These are phyloP conservation scores for Pythium aphanidermatum DNA, from an alignment of 352 stramenopile genomes.

Conservation along the genomic window DNA sequence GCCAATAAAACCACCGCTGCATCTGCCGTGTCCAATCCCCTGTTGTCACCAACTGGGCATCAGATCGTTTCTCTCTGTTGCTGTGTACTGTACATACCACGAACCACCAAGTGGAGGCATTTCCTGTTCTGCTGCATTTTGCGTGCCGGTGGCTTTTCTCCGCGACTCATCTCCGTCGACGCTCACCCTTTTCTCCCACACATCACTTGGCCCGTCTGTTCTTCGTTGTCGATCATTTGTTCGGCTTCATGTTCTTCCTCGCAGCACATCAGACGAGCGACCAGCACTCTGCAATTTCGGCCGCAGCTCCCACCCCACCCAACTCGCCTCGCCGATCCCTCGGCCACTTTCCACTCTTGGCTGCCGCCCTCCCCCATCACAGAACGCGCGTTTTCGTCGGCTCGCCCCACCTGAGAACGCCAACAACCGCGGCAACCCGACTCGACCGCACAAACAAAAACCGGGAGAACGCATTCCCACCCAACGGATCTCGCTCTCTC, in stretches of 20 bases:
- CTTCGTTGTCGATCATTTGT: constrained; percentile 1
- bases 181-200: constrained; percentile 10
- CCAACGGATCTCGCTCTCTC: neutral
- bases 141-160: constrained; percentile 9
- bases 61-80: too few relatives aligned
- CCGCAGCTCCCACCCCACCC: constrained; percentile 1
- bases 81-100: too few relatives aligned
- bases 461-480: too few relatives aligned
- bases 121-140: neutral
- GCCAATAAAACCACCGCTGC: too few relatives aligned
- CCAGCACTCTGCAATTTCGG: constrained; percentile 20
- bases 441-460: neutral
- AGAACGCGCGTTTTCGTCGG: neutral
- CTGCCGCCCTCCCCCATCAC: neutral
- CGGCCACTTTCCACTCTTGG: too few relatives aligned
- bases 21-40: constrained; percentile 13
- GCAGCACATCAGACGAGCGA: constrained; percentile 4
- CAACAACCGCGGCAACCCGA: neutral
- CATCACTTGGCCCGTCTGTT: constrained; percentile 11
- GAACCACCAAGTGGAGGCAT: too few relatives aligned
- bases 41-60: constrained; percentile 8
- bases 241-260: neutral
- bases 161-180: constrained; percentile 18
- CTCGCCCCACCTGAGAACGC: neutral
- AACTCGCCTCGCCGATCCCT: too few relatives aligned